Percentiles rank a stretch among this genome's conserved stretches.
Evolutionary conservation across 2,329 filamentous ascomycete species (phyloP).

Genomic region (Massarina eburnea): DNA sequence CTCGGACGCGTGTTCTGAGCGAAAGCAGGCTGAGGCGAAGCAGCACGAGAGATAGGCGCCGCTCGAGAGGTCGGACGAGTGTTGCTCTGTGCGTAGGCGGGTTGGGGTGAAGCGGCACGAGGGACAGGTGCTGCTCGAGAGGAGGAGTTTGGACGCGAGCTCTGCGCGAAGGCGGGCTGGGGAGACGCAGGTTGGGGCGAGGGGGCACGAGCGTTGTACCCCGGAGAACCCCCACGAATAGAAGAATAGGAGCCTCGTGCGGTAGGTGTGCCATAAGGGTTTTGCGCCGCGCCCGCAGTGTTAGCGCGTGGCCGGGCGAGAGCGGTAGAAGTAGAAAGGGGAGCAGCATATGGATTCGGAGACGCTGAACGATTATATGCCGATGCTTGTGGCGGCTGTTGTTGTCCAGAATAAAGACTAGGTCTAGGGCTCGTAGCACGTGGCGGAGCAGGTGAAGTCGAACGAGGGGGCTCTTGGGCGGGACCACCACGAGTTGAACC

Average conservation of each 20-base stretch:
- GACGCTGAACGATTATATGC: constrained; percentile 42
- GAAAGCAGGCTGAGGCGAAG: constrained; percentile 17
- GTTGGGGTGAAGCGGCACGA: constrained; percentile 41
- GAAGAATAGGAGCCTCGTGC: constrained; percentile 40
- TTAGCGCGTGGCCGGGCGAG: constrained; percentile 37
- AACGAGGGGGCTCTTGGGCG: constrained; percentile 48
- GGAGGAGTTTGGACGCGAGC: constrained; percentile 1
- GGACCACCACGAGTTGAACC: constrained; percentile 58
- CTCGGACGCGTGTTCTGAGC: constrained; percentile 1
- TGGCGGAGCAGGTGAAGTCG: constrained; percentile 68
- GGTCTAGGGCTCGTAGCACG: constrained; percentile 62
- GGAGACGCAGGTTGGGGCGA: constrained; percentile 41
- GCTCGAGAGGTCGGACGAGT: constrained; percentile 5
- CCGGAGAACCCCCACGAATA: constrained; percentile 42
- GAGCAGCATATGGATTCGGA: constrained; percentile 63
- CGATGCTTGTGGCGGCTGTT: constrained; percentile 10
- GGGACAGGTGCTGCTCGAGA: constrained; percentile 10
- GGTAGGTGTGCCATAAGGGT: constrained; percentile 35
- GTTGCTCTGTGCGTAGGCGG: constrained; percentile 3
- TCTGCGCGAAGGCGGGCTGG: constrained; percentile 2
- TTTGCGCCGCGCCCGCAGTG: constrained; percentile 39
- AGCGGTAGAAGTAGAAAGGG: constrained; percentile 23
- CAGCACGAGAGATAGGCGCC: constrained; percentile 21
- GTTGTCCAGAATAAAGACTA: constrained; percentile 43
- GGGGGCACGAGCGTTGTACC: constrained; percentile 43